Base-by-base conservation (phyloP, 441 rosid genomes). In the Erodium moschatum region DNA sequence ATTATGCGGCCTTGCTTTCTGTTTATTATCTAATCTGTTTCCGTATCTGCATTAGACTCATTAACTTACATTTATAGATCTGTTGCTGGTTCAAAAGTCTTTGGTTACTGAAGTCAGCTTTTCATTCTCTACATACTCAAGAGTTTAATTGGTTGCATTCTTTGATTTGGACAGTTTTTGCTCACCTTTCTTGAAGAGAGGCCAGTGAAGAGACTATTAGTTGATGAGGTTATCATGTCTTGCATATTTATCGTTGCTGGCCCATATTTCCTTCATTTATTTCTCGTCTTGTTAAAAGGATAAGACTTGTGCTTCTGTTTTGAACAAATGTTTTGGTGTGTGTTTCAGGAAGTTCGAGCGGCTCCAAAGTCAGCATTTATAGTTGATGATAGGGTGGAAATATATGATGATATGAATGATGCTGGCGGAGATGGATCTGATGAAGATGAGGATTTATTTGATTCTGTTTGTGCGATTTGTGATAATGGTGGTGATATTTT, bases 401-500 rank as follows among this genome's bases (percentile, higher is more conserved):
- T 44, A 44, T 81, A 78, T 16, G 89, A 75, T 66, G 76, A 58
- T 29, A 67, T 72, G 70, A 80, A 81, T 65, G 85, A 76, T 70
- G 74, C 46, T 6, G 87, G 72, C 69, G 85, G 79, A 29, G 87
- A 80, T 61, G 83, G 68, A 38, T 81, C 77, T 1, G 66, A 76
- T 29, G 87, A 85, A 1, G 91, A 81, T 0, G 89, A 80, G 24
- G 88, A 83, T 0, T 67, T 75, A 67, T 87, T 81, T 79, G 96
- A 89, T 80, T 70, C 88, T 46, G 95, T 87, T 70, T 94, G 97
- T 86, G 84, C 96, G 13, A 72, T 91, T 65, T 94, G 97, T 77
- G 98, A 94, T 75, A 86, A 94, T 75, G 98, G 98, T 27, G 98
- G 98, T 20, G 72, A 78, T 0, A 74, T 94, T 58, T 15, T 91